Evolutionary conservation across 805 yeast genomes (phyloP), one percentile per base, ranked within the genome.

Genomic region (Yarrowia hollandica): DNA sequence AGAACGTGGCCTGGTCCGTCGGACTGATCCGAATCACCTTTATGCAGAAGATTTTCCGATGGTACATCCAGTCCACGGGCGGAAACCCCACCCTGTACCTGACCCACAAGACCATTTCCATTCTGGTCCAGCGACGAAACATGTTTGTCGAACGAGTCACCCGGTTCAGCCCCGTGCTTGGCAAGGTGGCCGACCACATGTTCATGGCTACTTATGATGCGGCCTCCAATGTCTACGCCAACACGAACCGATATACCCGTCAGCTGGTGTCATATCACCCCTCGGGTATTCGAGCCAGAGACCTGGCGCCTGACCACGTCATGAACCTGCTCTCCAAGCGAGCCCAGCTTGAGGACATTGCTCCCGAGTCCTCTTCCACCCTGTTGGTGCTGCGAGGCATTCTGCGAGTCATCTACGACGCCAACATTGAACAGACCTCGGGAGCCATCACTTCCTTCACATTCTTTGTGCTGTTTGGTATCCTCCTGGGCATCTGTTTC

Each of bases 31-130:
- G 80, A 59, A 82, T 84, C 8, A 72, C 73, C 14, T 88, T 90
- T 67, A 86, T 92, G 82, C 97, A 91, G 71, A 72, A 77, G 39
- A 88, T 90, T 63, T 86, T 94, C 64, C 81, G 85, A 70, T 92
- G 99, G 99, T 92, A 92, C 71, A 84, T 92, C 58, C 97, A 92
- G 74, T 76, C 96, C 7, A 94, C 99, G 1, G 97, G 97, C 37
- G 97, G 97, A 37, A 73, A 79, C 1, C 96, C 97, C 30, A 74
- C 87, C 4, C 77, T 85, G 39, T 83, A 84, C 68, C 74, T 88
- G 63, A 35, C 62, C 2, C 79, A 83, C 15, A 79, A 84, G 3
- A 80, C 86, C 2, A 77, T 80, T 54, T 83, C 88, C 50, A 82
- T 90, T 37, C 75, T 91, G 70, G 88, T 88, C 18, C 97, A 92